A percentile compares a stretch with the other conserved stretches of the same genome.
phyloP scores from a whole-genome alignment of 2,329 filamentous ascomycete species.

The Sordariomycetes sp. region DNA sequence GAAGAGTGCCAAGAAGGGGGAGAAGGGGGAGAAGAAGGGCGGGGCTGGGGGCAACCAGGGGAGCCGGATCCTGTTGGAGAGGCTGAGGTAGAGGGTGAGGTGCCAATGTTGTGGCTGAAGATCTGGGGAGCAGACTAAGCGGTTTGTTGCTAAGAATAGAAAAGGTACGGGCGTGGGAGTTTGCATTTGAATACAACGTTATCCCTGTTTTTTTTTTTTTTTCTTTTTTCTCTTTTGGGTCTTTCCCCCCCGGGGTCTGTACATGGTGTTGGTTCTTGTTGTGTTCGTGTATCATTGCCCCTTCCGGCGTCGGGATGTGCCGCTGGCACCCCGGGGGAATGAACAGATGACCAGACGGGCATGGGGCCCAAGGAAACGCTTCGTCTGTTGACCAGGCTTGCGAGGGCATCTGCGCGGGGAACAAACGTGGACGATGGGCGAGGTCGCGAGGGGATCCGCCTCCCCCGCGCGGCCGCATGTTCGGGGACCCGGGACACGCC shows the following conservation, averaged over 20 bases:
- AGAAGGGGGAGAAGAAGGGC: conserved; percentile 28
- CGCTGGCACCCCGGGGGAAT: background rate
- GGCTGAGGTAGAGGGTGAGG: conserved; percentile 21
- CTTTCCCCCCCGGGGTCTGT: too few relatives aligned
- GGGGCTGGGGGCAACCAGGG: conserved; percentile 39
- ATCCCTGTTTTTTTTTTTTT: too few relatives aligned
- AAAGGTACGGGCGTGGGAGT: background rate
- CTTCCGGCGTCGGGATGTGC: background rate
- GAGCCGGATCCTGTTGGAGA: conserved; percentile 45
- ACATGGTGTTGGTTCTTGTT: too few relatives aligned
- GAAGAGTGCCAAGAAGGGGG: conserved; percentile 21
- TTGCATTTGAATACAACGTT: background rate
- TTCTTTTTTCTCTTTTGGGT: too few relatives aligned
- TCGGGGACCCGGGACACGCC: too few relatives aligned
- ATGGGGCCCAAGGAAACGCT: too few relatives aligned
- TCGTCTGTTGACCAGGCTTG: too few relatives aligned
- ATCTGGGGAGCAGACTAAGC: background rate
- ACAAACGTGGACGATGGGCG: too few relatives aligned
- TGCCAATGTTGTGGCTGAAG: background rate
- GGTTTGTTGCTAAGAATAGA: background rate
- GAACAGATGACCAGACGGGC: background rate
- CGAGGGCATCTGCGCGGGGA: too few relatives aligned
- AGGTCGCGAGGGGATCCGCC: too few relatives aligned
- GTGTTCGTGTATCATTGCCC: background rate
- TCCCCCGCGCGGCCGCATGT: too few relatives aligned